Evolutionary conservation across 2,329 filamentous ascomycete genomes (phyloP).

Genomic region (Leptosphaerulina australis): DNA sequence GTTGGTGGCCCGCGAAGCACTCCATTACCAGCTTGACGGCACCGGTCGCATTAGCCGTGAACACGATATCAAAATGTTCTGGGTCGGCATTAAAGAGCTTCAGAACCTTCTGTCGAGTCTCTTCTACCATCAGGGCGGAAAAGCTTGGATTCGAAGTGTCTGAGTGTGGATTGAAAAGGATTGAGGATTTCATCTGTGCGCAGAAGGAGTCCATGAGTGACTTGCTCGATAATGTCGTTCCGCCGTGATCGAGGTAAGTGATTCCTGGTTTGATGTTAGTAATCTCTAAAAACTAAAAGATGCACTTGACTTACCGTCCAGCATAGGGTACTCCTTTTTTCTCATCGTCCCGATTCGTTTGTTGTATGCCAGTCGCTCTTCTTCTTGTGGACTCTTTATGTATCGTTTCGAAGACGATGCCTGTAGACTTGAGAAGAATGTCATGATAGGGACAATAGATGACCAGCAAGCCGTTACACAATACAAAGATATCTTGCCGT

Average conservation of each 20-base stretch:
- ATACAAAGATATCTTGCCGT: neutral
- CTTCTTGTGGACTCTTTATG: neutral
- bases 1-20: conserved; percentile 65
- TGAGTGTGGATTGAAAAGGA: conserved; percentile 74
- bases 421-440: neutral
- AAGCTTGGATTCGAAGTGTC: conserved; percentile 63
- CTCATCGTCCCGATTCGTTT: conserved; percentile 19
- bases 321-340: conserved; percentile 35
- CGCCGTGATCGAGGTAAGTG: conserved; percentile 64
- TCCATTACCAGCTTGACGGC: conserved; percentile 86
- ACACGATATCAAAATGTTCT: conserved; percentile 81
- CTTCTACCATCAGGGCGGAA: conserved; percentile 62
- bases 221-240: conserved; percentile 54
- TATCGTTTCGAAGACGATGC: neutral
- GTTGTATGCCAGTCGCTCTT: conserved; percentile 22
- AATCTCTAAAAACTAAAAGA: neutral
- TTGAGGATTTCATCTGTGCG: conserved; percentile 59
- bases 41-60: conserved; percentile 91
- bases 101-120: conserved; percentile 56
- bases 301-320: conserved; percentile 22
- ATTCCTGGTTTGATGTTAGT: conserved; percentile 24
- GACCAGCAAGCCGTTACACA: neutral
- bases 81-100: conserved; percentile 81
- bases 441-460: conserved; percentile 1
- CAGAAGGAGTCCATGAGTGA: conserved; percentile 64